Evolutionary conservation across 176 grass and related monocot species (phyloP).

Genomic region (Alopecurus myosuroides): DNA sequence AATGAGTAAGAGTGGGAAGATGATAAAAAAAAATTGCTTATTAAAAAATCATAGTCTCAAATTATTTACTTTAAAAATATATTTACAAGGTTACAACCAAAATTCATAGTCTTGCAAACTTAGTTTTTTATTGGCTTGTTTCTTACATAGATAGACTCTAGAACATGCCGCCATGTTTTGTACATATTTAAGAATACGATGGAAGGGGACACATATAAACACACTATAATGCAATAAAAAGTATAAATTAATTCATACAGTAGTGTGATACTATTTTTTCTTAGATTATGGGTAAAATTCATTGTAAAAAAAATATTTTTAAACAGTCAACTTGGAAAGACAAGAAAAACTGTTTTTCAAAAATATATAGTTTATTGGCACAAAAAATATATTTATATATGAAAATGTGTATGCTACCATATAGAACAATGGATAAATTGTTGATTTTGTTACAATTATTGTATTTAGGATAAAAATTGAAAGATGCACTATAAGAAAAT

Average conservation of each 20-base stretch:
- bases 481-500: background rate
- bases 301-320: background rate
- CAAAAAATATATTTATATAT: background rate
- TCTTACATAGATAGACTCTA: background rate
- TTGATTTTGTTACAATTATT: background rate
- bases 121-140: background rate
- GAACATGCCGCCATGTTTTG: background rate
- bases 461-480: background rate
- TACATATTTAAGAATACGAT: background rate
- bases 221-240: background rate
- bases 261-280: background rate
- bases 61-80: background rate
- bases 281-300: background rate
- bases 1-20: fast-evolving
- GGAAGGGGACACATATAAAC: background rate
- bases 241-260: background rate
- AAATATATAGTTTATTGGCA: background rate
- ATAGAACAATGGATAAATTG: background rate
- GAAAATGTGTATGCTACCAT: background rate
- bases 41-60: background rate
- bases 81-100: background rate
- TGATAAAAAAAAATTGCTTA: background rate
- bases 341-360: background rate
- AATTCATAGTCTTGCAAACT: background rate
- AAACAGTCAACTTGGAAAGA: background rate